phyloP scores from a whole-genome alignment of 75 land plant species.

The Sequoiadendron giganteum region DNA sequence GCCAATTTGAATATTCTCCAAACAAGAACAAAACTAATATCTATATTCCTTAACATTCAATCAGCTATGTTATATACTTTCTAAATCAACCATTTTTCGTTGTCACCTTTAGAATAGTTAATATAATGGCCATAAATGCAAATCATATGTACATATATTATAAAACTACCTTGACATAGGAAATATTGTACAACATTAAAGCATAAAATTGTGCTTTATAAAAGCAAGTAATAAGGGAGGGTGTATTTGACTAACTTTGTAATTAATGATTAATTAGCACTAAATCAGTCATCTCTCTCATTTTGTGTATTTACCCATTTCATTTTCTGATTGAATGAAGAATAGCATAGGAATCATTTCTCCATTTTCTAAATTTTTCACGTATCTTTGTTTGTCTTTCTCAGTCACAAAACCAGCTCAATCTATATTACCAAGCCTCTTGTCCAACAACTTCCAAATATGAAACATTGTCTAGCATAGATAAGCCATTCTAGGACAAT shows the following conservation, averaged over 20 bases:
- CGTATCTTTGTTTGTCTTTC: too few relatives aligned
- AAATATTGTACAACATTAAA: not conserved
- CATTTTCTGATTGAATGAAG: not conserved
- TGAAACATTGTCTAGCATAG: not conserved
- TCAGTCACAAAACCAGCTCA: not conserved
- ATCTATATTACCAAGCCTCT: not conserved
- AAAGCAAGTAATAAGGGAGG: not conserved
- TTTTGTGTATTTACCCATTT: not conserved
- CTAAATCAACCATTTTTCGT: not conserved
- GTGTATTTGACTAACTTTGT: not conserved
- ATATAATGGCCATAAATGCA: not conserved
- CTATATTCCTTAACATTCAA: not conserved
- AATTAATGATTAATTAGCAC: not conserved
- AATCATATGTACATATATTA: not conserved
- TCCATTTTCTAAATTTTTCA: not conserved
- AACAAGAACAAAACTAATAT: not conserved
- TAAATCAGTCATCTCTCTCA: not conserved
- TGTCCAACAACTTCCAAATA: not conserved
- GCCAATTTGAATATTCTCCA: slow-evolving; percentile 3
- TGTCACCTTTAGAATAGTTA: not conserved
- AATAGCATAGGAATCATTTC: not conserved
- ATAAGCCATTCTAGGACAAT: too few relatives aligned
- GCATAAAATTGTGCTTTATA: not conserved
- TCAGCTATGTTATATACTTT: not conserved
- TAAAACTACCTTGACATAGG: not conserved